Base-by-base conservation (phyloP, 331 rosid genomes). In the Malus hybrid region DNA sequence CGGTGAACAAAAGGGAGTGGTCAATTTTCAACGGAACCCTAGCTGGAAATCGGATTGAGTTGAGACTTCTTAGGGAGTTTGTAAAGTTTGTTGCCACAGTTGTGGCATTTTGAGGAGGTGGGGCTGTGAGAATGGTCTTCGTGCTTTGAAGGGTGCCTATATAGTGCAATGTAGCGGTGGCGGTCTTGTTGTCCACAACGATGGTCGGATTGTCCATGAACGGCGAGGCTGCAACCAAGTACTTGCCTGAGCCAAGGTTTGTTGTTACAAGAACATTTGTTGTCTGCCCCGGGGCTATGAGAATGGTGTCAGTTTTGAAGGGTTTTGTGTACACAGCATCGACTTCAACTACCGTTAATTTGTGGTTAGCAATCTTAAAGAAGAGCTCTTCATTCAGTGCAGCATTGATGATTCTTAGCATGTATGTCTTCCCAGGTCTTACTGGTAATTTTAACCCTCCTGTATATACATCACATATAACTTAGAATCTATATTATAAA, bases 341-440 rank as follows among this genome's bases (percentile, higher is more conserved):
- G 9, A 90, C 98, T 73, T 93, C 98, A 6, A 93, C 95, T 4
- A 90, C 89, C 0, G 90, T 93, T 69, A 93, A 69, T 57, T 85
- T 71, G 83, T 93, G 98, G 72, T 79, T 83, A n/a, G 98, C 96
- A 13, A 93, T 70, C 75, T 90, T 93, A 63, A 93, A 90, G 74
- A 93, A 93, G 12, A 93, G 93, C 69, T 92, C 97, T 73, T 92
- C 96, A 73, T 92, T 92, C 10, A 92, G 84, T 73, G 97, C 97
- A 81, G 96, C 97, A 50, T 93, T 93, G 86, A 93, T 64, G 76
- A 93, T 83, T 80, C 98, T 76, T 66, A 93, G 76, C 69, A 93
- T 32, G 87, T 89, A 89, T 9, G 93, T 93, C 50, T 86, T 85
- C 65, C 91, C 87, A 0, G 83, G 77, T 50, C 82, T 61, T 65